These are phyloP conservation scores for Coemansia sp. DNA, from an alignment of 192 early-diverging fungal species.

Conservation along the genomic window DNA sequence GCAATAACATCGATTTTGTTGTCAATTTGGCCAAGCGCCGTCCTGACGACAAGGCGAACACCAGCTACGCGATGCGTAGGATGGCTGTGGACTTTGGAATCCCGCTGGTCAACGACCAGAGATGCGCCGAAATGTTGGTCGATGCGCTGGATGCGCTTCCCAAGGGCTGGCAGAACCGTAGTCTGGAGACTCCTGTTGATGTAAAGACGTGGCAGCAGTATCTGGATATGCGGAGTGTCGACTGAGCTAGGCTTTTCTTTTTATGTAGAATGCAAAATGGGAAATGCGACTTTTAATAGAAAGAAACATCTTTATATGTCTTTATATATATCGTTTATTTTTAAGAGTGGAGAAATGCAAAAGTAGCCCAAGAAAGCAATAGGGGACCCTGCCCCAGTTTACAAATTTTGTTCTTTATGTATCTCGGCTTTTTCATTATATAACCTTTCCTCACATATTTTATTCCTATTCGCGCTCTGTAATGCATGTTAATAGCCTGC, in stretches of 20 bases:
- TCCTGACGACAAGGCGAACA: slow-evolving; percentile 57
- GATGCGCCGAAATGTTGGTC: slow-evolving; percentile 91
- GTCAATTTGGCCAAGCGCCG: slow-evolving; percentile 71
- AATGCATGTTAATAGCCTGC: not conserved
- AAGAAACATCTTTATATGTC: too few relatives aligned
- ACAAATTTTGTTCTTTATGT: too few relatives aligned
- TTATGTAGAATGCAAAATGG: too few relatives aligned
- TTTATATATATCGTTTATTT: too few relatives aligned
- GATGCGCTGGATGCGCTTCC: slow-evolving; percentile 70
- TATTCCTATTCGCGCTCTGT: not conserved
- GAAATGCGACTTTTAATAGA: too few relatives aligned
- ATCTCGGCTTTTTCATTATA: too few relatives aligned
- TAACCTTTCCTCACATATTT: not conserved
- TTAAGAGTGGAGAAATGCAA: too few relatives aligned
- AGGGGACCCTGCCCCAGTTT: too few relatives aligned
- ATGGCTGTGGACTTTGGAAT: slow-evolving; percentile 97
- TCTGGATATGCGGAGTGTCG: slow-evolving; percentile 56
- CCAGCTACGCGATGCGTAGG: slow-evolving; percentile 82
- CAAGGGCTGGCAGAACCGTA: slow-evolving; percentile 38
- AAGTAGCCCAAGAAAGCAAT: too few relatives aligned
- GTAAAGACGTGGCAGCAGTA: slow-evolving; percentile 72
- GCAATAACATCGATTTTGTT: slow-evolving; percentile 68
- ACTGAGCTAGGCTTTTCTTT: not conserved
- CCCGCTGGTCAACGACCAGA: slow-evolving; percentile 92
- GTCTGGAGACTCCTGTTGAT: slow-evolving; percentile 59